Base-by-base conservation (phyloP, 2,329 filamentous ascomycete species). In the Arthrobotrys iridis region DNA sequence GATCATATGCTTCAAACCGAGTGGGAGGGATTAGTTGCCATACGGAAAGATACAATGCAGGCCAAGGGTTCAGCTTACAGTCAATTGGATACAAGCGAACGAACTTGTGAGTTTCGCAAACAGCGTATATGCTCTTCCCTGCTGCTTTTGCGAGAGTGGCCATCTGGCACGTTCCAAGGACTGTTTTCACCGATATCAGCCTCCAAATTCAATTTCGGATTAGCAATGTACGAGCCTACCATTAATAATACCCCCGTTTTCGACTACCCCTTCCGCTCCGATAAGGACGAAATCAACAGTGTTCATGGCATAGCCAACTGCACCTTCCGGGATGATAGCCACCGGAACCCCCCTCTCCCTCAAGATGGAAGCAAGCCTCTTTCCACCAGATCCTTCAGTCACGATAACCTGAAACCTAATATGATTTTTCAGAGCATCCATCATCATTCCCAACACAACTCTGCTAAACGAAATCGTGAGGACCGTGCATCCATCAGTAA, bases 61-160 rank as follows among this genome's bases (percentile, higher is more conserved):
- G 5, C 28, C 5, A 22, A 30, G 20, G 10, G 7, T 8, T 41
- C 10, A 24, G 13, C 33, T 72, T 48, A 74, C 97, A 93, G 77
- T 90, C 89, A 20, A 95, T 84, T 0, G 94, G 92, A 79, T 93
- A 95, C 65, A 95, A 86, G 79, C 93, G 87, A 48, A 96, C 93
- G 81, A 99, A 97, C 84, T 99, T 99, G 85, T 99, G 95, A 79
- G 92, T 96, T 84, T 99, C 95, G 0, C 91, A 91, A 3, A 95
- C 93, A 15, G 97, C 93, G 80, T 96, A 97, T 79, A 98, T 92
- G 0, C 91, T 91, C 77, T 92, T 89, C 40, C 89, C 88, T 76
- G 87, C 86, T 11, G 87, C 87, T 79, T 90, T 89, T 3, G 93
- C 93, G 60, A 97, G 84, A 78, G 93, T 85, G 1, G 92, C 93